phyloP scores from a whole-genome alignment of 169 alveolate genomes.

The Plasmodium inui region DNA sequence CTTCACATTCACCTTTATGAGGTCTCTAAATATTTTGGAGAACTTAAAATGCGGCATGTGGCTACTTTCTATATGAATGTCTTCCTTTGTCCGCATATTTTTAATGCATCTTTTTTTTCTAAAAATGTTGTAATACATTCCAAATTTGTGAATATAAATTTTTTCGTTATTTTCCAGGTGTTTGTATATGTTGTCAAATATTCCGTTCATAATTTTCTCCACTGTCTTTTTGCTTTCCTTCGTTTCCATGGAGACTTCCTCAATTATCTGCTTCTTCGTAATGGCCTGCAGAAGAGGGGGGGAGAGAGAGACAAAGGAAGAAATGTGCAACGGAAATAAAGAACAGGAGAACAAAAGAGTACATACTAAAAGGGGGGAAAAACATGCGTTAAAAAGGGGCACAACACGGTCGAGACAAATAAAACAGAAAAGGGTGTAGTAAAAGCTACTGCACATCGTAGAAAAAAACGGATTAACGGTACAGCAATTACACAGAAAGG shows the following conservation, averaged over 20 bases:
- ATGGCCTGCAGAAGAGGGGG: slow-evolving; percentile 18
- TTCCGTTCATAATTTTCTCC: slow-evolving; percentile 71
- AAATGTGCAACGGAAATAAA: not conserved
- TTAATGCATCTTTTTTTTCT: slow-evolving; percentile 69
- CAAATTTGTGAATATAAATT: slow-evolving; percentile 63
- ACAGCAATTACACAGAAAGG: not conserved
- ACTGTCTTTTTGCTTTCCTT: slow-evolving; percentile 70
- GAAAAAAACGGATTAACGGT: not conserved
- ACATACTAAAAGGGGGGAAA: not conserved
- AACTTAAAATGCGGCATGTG: slow-evolving; percentile 72
- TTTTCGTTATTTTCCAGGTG: slow-evolving; percentile 70
- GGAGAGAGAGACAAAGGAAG: not conserved
- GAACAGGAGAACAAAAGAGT: not conserved
- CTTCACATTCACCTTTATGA: slow-evolving; percentile 52
- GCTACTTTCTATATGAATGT: slow-evolving; percentile 59
- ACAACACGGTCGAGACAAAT: not conserved
- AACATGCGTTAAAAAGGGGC: not conserved
- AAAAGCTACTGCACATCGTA: not conserved
- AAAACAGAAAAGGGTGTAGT: not conserved
- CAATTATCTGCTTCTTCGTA: slow-evolving; percentile 65
- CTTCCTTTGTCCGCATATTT: slow-evolving; percentile 69
- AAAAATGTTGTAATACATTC: slow-evolving; percentile 64
- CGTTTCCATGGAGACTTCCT: slow-evolving; percentile 75
- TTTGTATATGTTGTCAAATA: slow-evolving; percentile 69
- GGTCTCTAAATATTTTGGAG: slow-evolving; percentile 56